These are phyloP conservation scores for Diaporthe sp. DNA, from an alignment of 2,329 filamentous ascomycete genomes.

Conservation along the genomic window DNA sequence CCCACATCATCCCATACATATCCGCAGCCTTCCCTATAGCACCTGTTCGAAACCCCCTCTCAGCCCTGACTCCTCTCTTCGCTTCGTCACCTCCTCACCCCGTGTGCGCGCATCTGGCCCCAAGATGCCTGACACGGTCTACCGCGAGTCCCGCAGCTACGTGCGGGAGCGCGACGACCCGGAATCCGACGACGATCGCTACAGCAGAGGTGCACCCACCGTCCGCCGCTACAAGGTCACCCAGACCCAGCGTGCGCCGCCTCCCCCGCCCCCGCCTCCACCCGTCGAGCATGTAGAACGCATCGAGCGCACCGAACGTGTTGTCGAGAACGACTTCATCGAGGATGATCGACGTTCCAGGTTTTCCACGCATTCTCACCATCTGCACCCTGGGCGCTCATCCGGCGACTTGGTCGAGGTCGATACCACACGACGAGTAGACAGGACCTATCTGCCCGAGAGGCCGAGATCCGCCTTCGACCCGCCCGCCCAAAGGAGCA, in stretches of 20 bases:
- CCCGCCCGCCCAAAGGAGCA: slow-evolving; percentile 48
- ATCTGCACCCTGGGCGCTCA: slow-evolving; percentile 49
- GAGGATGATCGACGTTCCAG: slow-evolving; percentile 63
- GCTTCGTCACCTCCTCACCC: neutral
- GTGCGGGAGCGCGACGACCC: slow-evolving; percentile 50
- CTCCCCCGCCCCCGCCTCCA: slow-evolving; percentile 27
- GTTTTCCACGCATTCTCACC: slow-evolving; percentile 52
- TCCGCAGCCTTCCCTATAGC: neutral
- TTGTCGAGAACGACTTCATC: slow-evolving; percentile 49
- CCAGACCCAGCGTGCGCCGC: slow-evolving; percentile 46
- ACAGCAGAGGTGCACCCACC: slow-evolving; percentile 60
- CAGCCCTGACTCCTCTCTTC: neutral
- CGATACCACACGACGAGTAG: slow-evolving; percentile 55
- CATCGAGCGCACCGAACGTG: slow-evolving; percentile 55
- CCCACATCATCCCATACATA: slow-evolving; percentile 29
- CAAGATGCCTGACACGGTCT: slow-evolving; percentile 50
- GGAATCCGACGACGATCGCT: slow-evolving; percentile 61
- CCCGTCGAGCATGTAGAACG: slow-evolving; percentile 53
- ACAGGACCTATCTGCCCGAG: slow-evolving; percentile 59
- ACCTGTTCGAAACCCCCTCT: neutral
- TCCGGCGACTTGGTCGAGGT: slow-evolving; percentile 59
- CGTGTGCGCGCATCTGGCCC: slow-evolving; percentile 35
- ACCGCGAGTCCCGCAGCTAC: slow-evolving; percentile 53
- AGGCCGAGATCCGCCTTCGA: slow-evolving; percentile 67
- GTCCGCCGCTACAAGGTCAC: slow-evolving; percentile 68